A percentile compares a stretch with the other conserved stretches of the same genome.
Conservation (phyloP, 805 yeast species). For the Ogataea ramenticola region DNA sequence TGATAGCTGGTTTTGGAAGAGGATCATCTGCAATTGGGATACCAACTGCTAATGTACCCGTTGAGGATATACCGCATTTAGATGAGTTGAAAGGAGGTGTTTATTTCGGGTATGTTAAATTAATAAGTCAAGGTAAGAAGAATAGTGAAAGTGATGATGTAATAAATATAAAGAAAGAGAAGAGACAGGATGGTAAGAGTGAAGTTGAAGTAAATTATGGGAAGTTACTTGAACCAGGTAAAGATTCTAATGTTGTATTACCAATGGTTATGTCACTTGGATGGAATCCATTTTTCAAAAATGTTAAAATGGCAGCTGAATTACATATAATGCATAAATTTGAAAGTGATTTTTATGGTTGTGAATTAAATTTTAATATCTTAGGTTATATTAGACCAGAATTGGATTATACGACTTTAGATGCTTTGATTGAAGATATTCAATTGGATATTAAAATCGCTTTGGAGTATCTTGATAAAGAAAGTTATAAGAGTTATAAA, state of each 20-base stretch:
- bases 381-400: conserved; percentile 92
- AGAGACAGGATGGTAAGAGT: conserved; percentile 25
- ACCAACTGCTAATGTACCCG: conserved; percentile 89
- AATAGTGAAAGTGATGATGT: conserved; percentile 23
- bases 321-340: conserved; percentile 80
- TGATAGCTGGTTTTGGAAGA: conserved; percentile 86
- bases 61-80: conserved; percentile 37
- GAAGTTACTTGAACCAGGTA: conserved; percentile 26
- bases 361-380: conserved; percentile 56
- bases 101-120: conserved; percentile 65
- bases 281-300: conserved; percentile 87
- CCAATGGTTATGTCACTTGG: conserved; percentile 97
- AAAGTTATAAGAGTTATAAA: conserved; percentile 31
- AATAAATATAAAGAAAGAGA: conserved; percentile 5
- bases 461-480: conserved; percentile 33
- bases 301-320: conserved; percentile 77
- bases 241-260: conserved; percentile 37
- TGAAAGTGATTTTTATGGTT: conserved; percentile 70
- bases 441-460: conserved; percentile 73
- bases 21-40: conserved; percentile 92
- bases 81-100: conserved; percentile 63
- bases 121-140: conserved; percentile 5
- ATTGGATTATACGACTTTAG: conserved; percentile 69
- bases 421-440: conserved; percentile 81
- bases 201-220: conserved; percentile 61